Base-by-base conservation (phyloP, 805 yeast genomes). In the Zygotorulaspora sp. region DNA sequence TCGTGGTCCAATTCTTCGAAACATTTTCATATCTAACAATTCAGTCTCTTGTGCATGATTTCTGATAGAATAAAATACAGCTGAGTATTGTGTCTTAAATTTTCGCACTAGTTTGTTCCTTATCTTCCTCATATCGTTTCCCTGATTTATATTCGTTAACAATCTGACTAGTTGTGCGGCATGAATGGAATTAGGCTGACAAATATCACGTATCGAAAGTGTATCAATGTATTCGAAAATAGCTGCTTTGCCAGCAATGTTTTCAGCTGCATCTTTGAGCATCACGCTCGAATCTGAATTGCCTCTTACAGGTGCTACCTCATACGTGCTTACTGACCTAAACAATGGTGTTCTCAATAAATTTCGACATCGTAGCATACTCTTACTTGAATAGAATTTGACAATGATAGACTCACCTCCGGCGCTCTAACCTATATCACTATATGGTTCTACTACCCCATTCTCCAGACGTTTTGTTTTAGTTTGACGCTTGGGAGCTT, bases 61-160 rank as follows among this genome's bases (percentile, higher is more conserved):
- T n/a, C 28, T 30, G 12, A 48, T 17, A 7, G 34, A 20, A 5
- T 31, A 26, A 20, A 34, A 21, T 4, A 48, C 36, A 5, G 32
- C 21, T 13, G 25, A 13, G 27, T 48, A 52, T 1, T 35, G 35
- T 2, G 18, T 11, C 7, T 40, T 38, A 10, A 38, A 38, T 12
- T 35, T 36, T 20, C 44, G 35, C 19, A 32, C 30, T 5, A 50
- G 39, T 36, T 42, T 46, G 28, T 44, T 49, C 27, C 45, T 43
- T 25, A 45, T 35, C 30, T 35, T 45, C 26, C 46, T 41, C 36
- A 45, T 38, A 12, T 43, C 40, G 24, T 40, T 34, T 10, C 44
- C 44, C 14, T 32, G 32, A 5, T 31, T 17, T 6, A 43, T 12
- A 5, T 29, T 23, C 10, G 38, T 30, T 13, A 43, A 23, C 23